Base-by-base conservation (phyloP, 1,284 basidiomycete species). In the Ceratobasidium sp. region DNA sequence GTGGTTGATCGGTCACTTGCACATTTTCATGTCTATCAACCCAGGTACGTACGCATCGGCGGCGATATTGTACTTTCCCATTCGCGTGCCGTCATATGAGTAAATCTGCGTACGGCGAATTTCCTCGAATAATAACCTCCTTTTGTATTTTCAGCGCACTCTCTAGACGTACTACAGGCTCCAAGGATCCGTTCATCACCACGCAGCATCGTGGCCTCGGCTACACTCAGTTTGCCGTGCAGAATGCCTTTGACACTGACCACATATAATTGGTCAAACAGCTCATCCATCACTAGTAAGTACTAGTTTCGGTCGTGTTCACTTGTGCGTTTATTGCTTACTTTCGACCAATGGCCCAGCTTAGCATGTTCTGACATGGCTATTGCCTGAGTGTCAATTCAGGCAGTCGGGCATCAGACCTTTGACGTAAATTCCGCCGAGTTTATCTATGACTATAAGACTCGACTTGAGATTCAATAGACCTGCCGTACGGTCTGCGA, bases 1-100 rank as follows among this genome's bases (percentile, higher is more conserved):
- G 12, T 65, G 3, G 7, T 8, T 8, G 17, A 29, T 17, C n/a
- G 22, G 20, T 4, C n/a, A 56, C 67, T 53, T 31, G 58, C 74
- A 74, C 75, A 76, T 76, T 34, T 65, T 49, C 13, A 73, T 71
- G 15, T 73, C 69, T 20, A 73, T 69, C 3, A 73, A 71, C n/a
- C 71, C 68, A n/a, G 75, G 75, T 43, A 73, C 74, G 60, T 75
- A 76, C 32, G 73, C 72, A 53, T 76, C 75, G 25, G 72, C 73
- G 13, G 73, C 75, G 69, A 76, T 75, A n/a, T 72, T 72, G 56
- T 75, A 62, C 47, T 54, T 43, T 15, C 75, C 40, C 73, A 69
- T 57, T 76, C 75, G n/a, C 69, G 55, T 6, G 75, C 73, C 1
- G 73, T 73, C 7, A 70, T 60, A 65, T 74, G 73, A 56, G 74